Evolutionary conservation across 2,329 filamentous ascomycete species (phyloP).

Genomic region (Torrubiella hemipterigena): DNA sequence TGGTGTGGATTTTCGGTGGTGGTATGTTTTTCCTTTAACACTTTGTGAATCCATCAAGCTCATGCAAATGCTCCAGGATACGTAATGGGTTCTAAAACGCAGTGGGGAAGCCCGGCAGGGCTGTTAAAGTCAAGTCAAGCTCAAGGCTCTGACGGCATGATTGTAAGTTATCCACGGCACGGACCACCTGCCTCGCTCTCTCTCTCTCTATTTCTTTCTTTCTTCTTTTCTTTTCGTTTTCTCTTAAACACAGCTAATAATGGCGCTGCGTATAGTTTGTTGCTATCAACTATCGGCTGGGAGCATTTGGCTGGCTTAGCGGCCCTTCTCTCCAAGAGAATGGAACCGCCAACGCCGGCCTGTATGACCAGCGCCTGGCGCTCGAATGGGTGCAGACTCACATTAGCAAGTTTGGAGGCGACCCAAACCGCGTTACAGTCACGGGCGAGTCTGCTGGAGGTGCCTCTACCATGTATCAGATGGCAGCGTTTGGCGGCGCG

Average conservation of each 20-base stretch:
- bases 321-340: not conserved
- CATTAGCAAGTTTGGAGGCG: constrained; percentile 6
- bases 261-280: no score
- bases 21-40: not conserved
- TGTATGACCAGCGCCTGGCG: constrained; percentile 8
- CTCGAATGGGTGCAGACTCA: constrained; percentile 8
- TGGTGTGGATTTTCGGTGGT: constrained; percentile 8
- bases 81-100: constrained; percentile 21
- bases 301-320: not conserved
- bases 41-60: not conserved
- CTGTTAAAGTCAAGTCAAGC: not conserved
- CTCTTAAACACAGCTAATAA: no score
- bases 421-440: constrained; percentile 6
- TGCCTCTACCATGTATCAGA: not conserved
- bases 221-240: no score
- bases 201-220: not conserved
- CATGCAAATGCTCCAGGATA: constrained; percentile 10
- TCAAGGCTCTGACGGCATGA: not conserved
- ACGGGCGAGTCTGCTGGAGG: constrained; percentile 9
- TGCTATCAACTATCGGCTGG: not conserved
- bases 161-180: not conserved
- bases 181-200: not conserved
- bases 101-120: not conserved
- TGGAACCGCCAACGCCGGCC: constrained; percentile 4
- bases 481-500: not conserved